phyloP scores from a whole-genome alignment of 768 basidiomycete species.

The Russula olivacea region DNA sequence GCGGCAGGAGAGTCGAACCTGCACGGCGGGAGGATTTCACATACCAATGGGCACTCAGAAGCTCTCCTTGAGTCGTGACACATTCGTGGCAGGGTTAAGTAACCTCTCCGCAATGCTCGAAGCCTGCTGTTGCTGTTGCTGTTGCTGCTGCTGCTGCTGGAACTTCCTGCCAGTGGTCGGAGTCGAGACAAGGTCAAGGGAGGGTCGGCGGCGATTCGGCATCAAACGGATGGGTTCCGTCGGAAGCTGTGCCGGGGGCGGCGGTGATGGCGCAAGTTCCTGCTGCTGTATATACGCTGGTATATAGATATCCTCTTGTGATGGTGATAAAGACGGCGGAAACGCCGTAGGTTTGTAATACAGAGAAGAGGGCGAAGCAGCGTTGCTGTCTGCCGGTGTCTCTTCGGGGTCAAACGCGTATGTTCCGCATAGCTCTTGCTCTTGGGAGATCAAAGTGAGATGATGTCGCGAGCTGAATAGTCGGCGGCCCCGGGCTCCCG shows the following conservation, averaged over 20 bases:
- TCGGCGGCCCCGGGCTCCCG: slow-evolving; percentile 7
- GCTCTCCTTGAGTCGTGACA: neutral
- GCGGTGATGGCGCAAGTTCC: neutral
- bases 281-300: neutral
- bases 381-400: neutral
- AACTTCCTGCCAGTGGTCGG: neutral
- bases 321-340: neutral
- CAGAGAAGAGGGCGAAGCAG: neutral
- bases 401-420: slow-evolving; percentile 20
- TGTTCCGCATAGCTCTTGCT: slow-evolving; percentile 23
- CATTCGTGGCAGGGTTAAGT: slow-evolving; percentile 8
- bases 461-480: slow-evolving; percentile 13
- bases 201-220: slow-evolving; percentile 21
- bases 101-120: neutral
- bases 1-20: neutral
- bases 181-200: neutral
- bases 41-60: slow-evolving; percentile 17
- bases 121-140: neutral
- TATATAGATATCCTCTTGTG: neutral
- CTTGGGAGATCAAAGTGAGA: slow-evolving; percentile 19
- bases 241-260: neutral
- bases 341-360: neutral
- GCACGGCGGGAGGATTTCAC: neutral
- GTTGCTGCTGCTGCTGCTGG: neutral
- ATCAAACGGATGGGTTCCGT: slow-evolving; percentile 7